A percentile compares a stretch with the other conserved stretches of the same genome.
Evolutionary conservation across 164 flowering plant genomes (phyloP).

Genomic region (Aristolochia californica): DNA sequence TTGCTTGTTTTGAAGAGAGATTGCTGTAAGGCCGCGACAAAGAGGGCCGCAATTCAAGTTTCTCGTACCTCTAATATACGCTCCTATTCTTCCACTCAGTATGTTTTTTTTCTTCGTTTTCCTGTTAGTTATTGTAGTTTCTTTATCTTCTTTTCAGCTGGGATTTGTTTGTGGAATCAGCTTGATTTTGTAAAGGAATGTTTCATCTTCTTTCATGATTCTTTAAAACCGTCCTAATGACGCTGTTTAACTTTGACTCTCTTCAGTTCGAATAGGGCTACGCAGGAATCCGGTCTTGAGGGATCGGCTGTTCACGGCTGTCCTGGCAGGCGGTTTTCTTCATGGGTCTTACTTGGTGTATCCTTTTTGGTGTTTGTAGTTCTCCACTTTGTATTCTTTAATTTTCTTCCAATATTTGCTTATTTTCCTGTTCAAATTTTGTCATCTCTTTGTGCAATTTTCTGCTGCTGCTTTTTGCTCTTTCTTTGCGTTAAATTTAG

Average conservation of each 20-base stretch:
- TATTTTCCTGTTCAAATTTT: too few relatives aligned
- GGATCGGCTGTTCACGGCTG: constrained; percentile 78
- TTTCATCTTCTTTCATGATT: too few relatives aligned
- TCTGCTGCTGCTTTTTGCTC: too few relatives aligned
- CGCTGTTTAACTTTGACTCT: neutral
- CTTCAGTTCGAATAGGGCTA: constrained; percentile 62
- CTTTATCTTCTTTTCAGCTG: too few relatives aligned
- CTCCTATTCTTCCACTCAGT: constrained; percentile 96
- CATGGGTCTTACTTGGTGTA: constrained; percentile 64
- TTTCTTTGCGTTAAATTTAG: too few relatives aligned
- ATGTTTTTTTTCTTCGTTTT: constrained; percentile 12
- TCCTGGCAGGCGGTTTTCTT: constrained; percentile 77
- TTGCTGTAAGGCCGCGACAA: constrained; percentile 24
- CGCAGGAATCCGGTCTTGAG: constrained; percentile 71
- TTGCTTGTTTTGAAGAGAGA: constrained; percentile 22
- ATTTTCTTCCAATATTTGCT: too few relatives aligned
- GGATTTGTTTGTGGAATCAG: too few relatives aligned
- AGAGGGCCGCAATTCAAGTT: constrained; percentile 50
- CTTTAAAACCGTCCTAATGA: too few relatives aligned
- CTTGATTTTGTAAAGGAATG: too few relatives aligned
- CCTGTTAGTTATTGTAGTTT: neutral
- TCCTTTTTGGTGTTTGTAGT: too few relatives aligned
- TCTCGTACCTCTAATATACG: constrained; percentile 76
- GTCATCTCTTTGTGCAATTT: too few relatives aligned
- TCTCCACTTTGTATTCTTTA: too few relatives aligned